phyloP scores from a whole-genome alignment of 441 rosid genomes.

The Capsella rubella region DNA sequence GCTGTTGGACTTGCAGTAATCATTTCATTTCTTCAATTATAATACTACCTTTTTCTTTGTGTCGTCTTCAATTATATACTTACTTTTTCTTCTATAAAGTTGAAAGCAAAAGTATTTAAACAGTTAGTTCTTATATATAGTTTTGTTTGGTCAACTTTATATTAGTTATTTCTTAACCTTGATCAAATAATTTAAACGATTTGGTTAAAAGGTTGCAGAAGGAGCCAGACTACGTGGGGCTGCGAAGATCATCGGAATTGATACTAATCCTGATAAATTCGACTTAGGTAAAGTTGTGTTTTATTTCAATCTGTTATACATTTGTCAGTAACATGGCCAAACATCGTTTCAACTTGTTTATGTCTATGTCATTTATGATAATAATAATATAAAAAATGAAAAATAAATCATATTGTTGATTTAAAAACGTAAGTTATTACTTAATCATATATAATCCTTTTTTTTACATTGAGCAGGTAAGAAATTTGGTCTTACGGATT shows the following conservation, averaged over 20 bases:
- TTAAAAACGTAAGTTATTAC: not conserved
- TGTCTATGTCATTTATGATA: not conserved
- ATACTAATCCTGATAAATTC: constrained; percentile 40
- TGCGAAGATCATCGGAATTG: constrained; percentile 37
- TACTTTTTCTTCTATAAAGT: not conserved
- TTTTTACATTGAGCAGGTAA: constrained; percentile 48
- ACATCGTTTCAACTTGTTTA: not conserved
- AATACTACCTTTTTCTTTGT: not conserved
- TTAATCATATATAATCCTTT: not conserved
- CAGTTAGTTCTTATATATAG: not conserved
- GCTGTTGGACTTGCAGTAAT: constrained; percentile 70
- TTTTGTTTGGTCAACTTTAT: not conserved
- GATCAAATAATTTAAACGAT: not conserved
- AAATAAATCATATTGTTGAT: not conserved
- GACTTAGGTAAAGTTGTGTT: constrained; percentile 33
- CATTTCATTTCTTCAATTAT: not conserved
- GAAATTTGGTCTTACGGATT: constrained; percentile 68
- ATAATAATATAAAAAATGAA: not conserved
- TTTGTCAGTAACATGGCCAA: too few relatives aligned
- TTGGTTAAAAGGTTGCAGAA: constrained; percentile 40
- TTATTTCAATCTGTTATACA: not conserved
- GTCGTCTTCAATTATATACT: too few relatives aligned
- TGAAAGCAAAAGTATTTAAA: not conserved
- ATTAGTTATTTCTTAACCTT: not conserved
- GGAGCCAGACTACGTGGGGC: constrained; percentile 37